A percentile compares a stretch with the other conserved stretches of the same genome.
These are phyloP conservation scores for Candida pseudoviswanathii DNA, from an alignment of 1,139 yeast species.

Conservation along the genomic window DNA sequence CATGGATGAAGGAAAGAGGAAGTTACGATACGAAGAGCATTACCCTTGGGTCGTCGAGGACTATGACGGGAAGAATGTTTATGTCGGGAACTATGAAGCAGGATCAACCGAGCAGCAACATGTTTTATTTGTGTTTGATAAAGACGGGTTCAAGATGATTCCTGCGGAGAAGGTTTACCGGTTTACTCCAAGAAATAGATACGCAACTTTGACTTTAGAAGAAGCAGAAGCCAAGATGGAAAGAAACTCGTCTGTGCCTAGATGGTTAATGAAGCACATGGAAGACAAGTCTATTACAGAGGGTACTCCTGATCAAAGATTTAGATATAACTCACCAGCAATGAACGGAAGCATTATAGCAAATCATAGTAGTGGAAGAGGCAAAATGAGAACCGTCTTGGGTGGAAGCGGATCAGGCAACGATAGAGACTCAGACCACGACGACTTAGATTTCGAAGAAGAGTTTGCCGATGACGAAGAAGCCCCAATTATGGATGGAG, in stretches of 20 bases:
- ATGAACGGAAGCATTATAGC: slow-evolving; percentile 22
- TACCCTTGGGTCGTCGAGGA: slow-evolving; percentile 99
- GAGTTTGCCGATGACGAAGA: slow-evolving; percentile 99
- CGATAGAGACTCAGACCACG: slow-evolving; percentile 78
- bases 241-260: slow-evolving; percentile 73
- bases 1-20: slow-evolving; percentile 79
- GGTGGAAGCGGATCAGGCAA: slow-evolving; percentile 52
- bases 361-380: slow-evolving; percentile 19
- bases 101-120: slow-evolving; percentile 81
- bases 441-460: slow-evolving; percentile 92
- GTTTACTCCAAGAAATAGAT: slow-evolving; percentile 90
- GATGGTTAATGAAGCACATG: slow-evolving; percentile 96
- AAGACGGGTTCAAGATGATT: slow-evolving; percentile 87
- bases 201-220: slow-evolving; percentile 89
- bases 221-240: slow-evolving; percentile 97
- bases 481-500: slow-evolving; percentile 97
- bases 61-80: slow-evolving; percentile 89
- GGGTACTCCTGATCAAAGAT: slow-evolving; percentile 51
- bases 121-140: slow-evolving; percentile 82
- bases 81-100: slow-evolving; percentile 96
- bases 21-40: slow-evolving; percentile 88
- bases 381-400: slow-evolving; percentile 59
- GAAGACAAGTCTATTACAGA: slow-evolving; percentile 58
- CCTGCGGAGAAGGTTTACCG: slow-evolving; percentile 94
- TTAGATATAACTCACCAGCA: slow-evolving; percentile 29